phyloP scores from a whole-genome alignment of 352 stramenopile genomes.

The Phytopythium kandeliae region DNA sequence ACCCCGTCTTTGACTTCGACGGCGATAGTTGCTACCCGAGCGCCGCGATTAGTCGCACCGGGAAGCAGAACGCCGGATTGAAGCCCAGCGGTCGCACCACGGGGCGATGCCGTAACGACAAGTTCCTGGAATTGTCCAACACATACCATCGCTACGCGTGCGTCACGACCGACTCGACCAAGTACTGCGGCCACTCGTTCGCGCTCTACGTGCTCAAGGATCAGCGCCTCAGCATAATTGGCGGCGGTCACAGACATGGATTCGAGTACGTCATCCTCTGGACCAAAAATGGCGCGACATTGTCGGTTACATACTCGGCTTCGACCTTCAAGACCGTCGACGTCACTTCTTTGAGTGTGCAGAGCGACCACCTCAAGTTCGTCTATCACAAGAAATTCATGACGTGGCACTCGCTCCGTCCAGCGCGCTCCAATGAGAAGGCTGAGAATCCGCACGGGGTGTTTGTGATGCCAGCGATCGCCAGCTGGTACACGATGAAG shows the following conservation, averaged over 20 bases:
- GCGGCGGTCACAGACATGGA: neutral
- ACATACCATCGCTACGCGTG: constrained; percentile 13
- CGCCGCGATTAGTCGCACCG: constrained; percentile 22
- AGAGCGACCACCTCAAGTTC: constrained; percentile 6
- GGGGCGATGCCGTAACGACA: constrained; percentile 5
- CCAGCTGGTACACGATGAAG: constrained; percentile 15
- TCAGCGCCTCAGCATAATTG: constrained; percentile 5
- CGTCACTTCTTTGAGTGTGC: neutral
- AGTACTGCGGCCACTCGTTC: constrained; percentile 12
- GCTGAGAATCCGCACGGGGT: constrained; percentile 1
- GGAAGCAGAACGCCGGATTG: constrained; percentile 21
- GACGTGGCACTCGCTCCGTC: neutral
- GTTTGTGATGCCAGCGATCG: constrained; percentile 6
- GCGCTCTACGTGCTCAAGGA: constrained; percentile 37
- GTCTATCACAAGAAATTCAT: constrained; percentile 3
- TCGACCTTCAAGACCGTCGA: neutral
- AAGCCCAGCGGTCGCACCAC: constrained; percentile 19
- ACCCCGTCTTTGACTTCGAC: constrained; percentile 5
- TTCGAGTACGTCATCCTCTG: constrained; percentile 1
- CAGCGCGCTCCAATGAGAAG: neutral
- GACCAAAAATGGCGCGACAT: neutral
- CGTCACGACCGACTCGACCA: neutral
- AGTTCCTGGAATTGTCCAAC: constrained; percentile 4
- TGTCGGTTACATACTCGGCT: neutral
- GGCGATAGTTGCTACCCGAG: constrained; percentile 25